Evolutionary conservation across 1,139 yeast species (phyloP), one percentile per base, ranked within the genome.

Genomic region (Yamadazyma taylorii): DNA sequence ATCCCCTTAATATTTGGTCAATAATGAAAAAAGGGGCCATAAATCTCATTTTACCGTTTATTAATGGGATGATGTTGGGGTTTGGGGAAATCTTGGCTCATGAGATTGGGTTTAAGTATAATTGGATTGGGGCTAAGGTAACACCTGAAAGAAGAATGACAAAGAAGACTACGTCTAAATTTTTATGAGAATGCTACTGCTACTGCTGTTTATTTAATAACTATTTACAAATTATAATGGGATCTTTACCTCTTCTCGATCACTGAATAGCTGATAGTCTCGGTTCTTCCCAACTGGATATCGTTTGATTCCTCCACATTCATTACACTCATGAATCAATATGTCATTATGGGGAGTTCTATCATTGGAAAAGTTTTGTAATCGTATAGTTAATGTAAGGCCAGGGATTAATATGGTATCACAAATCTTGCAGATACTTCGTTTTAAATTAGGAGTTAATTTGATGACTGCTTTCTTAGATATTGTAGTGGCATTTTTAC

Each of bases 71-170:
- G 66, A 90, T 90, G 96, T 75, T 92, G 43, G 98, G 98, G 0
- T 88, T 90, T 60, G 98, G 98, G 1, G 98, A 92, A 64, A 83
- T 92, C 17, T 69, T 87, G 47, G 98, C 97, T 12, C 97, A 90
- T 57, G 97, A 92, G 56, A 66, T 90, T 33, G 95, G 96, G 8
- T 85, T 85, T 68, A 72, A 74, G 39, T 84, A 79, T 66, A 80
- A 85, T 33, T 86, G 94, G 88, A 56, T 73, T 7, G 90, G 92
- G 3, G 94, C 95, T 10, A 69, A 73, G 50, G 85, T 85, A 39
- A 63, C 62, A 30, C 78, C 78, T 2, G 56, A 57, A 8, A 52
- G 61, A 40, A 56, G 76, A 45, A 44, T 59, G 47, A 53, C 46
- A 38, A 47, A 50, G 46, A 55, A 50, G 48, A 42, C 40, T 19